Conservation (phyloP, 1,139 yeast genomes). For the Geotrichum klebahnii region DNA sequence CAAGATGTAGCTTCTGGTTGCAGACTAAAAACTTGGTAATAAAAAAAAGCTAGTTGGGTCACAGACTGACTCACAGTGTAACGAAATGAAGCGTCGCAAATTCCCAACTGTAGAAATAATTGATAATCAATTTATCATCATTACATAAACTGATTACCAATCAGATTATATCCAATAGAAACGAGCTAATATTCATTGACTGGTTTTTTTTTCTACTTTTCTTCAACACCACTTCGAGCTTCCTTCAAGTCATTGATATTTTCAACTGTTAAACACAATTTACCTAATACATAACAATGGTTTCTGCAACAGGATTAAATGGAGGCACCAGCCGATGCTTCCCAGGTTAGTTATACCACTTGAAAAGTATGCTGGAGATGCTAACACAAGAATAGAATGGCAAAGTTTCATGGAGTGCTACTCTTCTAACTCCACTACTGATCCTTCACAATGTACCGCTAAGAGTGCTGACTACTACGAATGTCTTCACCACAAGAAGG, state of each 20-base stretch:
- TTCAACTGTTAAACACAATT: no score
- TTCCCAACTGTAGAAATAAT: no score
- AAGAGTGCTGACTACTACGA: slow-evolving; percentile 48
- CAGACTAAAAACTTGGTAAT: no score
- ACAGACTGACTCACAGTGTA: no score
- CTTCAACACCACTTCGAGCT: not conserved
- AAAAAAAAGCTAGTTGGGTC: no score
- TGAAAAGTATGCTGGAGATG: no score
- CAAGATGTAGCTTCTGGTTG: no score
- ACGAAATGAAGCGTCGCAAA: no score
- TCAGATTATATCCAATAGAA: slow-evolving; percentile 5
- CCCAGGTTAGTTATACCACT: slow-evolving; percentile 40
- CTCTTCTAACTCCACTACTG: slow-evolving; percentile 41
- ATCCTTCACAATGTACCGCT: slow-evolving; percentile 41
- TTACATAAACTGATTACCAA: no score
- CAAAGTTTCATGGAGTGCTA: slow-evolving; percentile 47
- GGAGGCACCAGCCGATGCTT: slow-evolving; percentile 51
- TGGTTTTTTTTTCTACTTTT: slow-evolving; percentile 1
- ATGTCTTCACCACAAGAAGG: slow-evolving; percentile 49
- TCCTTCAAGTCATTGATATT: no score
- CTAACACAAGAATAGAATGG: slow-evolving; percentile 36
- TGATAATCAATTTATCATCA: no score
- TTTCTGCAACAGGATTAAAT: slow-evolving; percentile 42
- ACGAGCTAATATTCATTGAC: not conserved
- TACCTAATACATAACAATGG: slow-evolving; percentile 28